Conservation (phyloP, 2,329 filamentous ascomycete species). For the Drechslerella coelobrocha region DNA sequence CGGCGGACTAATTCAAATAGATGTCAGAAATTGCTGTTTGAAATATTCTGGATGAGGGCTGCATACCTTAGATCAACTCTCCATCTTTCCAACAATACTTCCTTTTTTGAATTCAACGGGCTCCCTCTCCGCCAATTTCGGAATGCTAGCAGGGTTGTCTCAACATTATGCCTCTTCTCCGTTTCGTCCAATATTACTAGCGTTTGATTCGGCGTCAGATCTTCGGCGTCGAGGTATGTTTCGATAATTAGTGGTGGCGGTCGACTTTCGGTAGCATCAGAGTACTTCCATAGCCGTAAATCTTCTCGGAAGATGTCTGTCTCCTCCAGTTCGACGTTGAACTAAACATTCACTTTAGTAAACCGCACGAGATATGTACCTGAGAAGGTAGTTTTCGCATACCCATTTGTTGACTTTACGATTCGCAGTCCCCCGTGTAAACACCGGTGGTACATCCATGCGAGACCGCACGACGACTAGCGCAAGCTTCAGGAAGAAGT, state of each 20-base stretch:
- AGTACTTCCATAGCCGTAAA: slow-evolving; percentile 79
- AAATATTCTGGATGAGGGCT: slow-evolving; percentile 22
- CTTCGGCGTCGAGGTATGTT: slow-evolving; percentile 81
- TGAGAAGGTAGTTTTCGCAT: not conserved
- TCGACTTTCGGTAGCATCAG: slow-evolving; percentile 75
- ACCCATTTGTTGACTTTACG: slow-evolving; percentile 51
- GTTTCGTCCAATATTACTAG: slow-evolving; percentile 86
- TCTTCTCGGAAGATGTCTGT: slow-evolving; percentile 86
- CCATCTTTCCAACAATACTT: slow-evolving; percentile 91
- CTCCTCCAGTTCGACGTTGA: slow-evolving; percentile 92
- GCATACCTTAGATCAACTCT: slow-evolving; percentile 77
- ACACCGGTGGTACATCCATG: slow-evolving; percentile 50
- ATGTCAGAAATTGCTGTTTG: slow-evolving; percentile 2
- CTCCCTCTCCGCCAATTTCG: slow-evolving; percentile 56
- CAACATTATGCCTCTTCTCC: slow-evolving; percentile 90
- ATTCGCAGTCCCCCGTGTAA: slow-evolving; percentile 42
- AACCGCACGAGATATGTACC: not conserved
- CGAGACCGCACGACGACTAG: slow-evolving; percentile 45
- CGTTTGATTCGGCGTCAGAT: slow-evolving; percentile 81
- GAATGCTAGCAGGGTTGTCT: slow-evolving; percentile 77
- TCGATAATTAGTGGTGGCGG: slow-evolving; percentile 89
- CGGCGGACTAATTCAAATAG: slow-evolving; percentile 15
- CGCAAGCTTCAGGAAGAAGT: slow-evolving; percentile 50
- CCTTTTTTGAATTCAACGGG: slow-evolving; percentile 63
- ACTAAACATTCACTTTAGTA: slow-evolving; percentile 64